Evolutionary conservation across 192 early-diverging fungal species (phyloP).

Genomic region (Entrophospora sp.): DNA sequence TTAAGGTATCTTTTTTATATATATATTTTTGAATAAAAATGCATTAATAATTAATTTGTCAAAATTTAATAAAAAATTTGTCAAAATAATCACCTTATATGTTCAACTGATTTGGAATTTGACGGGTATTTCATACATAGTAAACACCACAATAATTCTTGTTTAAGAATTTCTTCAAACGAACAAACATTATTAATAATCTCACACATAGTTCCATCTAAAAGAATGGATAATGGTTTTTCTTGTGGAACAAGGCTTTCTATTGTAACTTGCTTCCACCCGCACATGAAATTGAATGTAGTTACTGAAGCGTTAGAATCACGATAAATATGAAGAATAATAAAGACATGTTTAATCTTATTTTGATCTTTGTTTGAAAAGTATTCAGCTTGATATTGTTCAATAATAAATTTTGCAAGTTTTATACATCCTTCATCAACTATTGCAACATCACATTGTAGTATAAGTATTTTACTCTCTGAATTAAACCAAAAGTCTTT

Average conservation of each 20-base stretch:
- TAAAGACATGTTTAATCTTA: constrained; percentile 9
- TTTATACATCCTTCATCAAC: constrained; percentile 17
- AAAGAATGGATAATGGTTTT: constrained; percentile 1
- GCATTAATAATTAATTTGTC: too few species aligned
- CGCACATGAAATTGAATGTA: constrained; percentile 21
- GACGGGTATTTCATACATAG: constrained; percentile 21
- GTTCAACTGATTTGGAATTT: constrained; percentile 6
- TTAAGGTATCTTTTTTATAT: not conserved
- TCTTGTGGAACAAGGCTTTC: constrained; percentile 15
- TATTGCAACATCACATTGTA: constrained; percentile 18
- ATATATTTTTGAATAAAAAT: too few species aligned
- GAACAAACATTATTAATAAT: constrained; percentile 10
- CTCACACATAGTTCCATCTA: not conserved
- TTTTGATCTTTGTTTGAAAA: not conserved
- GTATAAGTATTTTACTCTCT: constrained; percentile 7
- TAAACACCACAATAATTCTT: constrained; percentile 22
- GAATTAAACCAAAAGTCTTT: constrained; percentile 19
- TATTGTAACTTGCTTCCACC: constrained; percentile 20
- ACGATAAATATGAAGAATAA: constrained; percentile 20
- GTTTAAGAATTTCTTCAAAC: constrained; percentile 17
- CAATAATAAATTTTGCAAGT: constrained; percentile 22
- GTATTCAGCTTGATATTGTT: constrained; percentile 16
- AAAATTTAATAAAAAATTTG: not conserved
- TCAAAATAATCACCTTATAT: constrained; percentile 1
- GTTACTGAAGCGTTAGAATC: not conserved